phyloP scores from a whole-genome alignment of 805 yeast genomes.

The Barnettozyma sucrosica region DNA sequence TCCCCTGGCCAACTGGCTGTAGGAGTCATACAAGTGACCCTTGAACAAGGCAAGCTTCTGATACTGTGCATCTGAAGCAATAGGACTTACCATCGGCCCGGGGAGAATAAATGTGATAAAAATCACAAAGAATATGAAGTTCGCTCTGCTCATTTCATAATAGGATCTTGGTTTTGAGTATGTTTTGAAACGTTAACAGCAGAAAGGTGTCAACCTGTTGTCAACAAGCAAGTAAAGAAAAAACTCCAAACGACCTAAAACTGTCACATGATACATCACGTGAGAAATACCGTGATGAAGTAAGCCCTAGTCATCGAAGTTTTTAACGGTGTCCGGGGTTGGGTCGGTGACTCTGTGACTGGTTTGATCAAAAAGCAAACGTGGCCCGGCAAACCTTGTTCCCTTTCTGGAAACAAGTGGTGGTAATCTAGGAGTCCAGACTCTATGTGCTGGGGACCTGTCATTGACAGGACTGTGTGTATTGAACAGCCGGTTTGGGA shows the following conservation, averaged over 20 bases:
- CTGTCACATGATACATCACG: not conserved
- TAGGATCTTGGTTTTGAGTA: not conserved
- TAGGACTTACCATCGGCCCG: constrained; percentile 31
- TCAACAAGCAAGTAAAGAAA: not conserved
- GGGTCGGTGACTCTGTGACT: not conserved
- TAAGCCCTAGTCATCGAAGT: not conserved
- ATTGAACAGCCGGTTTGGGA: too few relatives aligned
- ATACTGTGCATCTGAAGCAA: constrained; percentile 29
- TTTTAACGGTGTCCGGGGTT: not conserved
- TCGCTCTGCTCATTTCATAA: constrained; percentile 19
- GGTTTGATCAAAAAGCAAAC: not conserved
- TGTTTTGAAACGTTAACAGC: not conserved
- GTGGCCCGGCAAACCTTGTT: not conserved
- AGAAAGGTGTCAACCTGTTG: not conserved
- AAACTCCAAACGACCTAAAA: not conserved
- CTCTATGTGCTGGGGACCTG: too few relatives aligned
- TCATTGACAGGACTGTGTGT: too few relatives aligned
- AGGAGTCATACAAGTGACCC: constrained; percentile 29
- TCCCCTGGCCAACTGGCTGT: constrained; percentile 32
- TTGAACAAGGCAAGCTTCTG: constrained; percentile 34
- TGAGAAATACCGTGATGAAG: too few relatives aligned
- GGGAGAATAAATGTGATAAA: constrained; percentile 35
- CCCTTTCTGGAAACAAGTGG: too few relatives aligned
- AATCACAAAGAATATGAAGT: constrained; percentile 22
- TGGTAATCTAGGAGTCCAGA: too few relatives aligned